These are phyloP conservation scores for Achaetomium macrosporum DNA, from an alignment of 2,329 filamentous ascomycete species.

Conservation along the genomic window DNA sequence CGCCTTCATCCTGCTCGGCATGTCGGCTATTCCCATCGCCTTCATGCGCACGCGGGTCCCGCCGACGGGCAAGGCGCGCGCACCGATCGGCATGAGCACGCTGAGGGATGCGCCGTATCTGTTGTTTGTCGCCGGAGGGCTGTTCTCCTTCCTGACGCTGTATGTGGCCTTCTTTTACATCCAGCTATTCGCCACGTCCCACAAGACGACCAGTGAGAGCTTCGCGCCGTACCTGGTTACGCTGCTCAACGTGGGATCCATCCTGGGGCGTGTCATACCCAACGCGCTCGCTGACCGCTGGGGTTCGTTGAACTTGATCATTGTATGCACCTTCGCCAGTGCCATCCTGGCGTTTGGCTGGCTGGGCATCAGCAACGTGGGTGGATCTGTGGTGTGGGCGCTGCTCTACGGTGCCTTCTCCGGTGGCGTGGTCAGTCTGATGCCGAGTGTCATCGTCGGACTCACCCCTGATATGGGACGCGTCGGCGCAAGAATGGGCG, in stretches of 20 bases:
- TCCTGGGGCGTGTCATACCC: conserved; percentile 41
- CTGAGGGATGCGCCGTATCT: conserved; percentile 36
- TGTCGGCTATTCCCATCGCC: conserved; percentile 33
- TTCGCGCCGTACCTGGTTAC: conserved; percentile 39
- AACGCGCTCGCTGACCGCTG: conserved; percentile 39
- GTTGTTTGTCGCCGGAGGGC: conserved; percentile 32
- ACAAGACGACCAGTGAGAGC: conserved; percentile 31
- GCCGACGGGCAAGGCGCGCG: conserved; percentile 26
- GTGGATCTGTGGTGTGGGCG: conserved; percentile 36
- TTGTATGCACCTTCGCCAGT: conserved; percentile 30
- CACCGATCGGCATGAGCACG: conserved; percentile 33
- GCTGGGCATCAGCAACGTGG: conserved; percentile 33
- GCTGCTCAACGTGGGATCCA: conserved; percentile 39
- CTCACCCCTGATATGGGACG: conserved; percentile 33
- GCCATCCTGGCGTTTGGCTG: conserved; percentile 36
- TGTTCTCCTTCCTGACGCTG: conserved; percentile 40
- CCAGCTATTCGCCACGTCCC: conserved; percentile 37
- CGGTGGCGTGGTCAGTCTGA: conserved; percentile 39
- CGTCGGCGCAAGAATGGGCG: conserved; percentile 39
- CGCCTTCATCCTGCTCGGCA: conserved; percentile 44
- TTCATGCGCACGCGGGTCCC: conserved; percentile 36
- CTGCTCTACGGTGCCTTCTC: conserved; percentile 43
- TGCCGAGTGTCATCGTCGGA: conserved; percentile 35
- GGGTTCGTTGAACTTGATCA: conserved; percentile 36
- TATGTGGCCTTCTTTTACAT: conserved; percentile 47